Percentiles rank a stretch among this genome's conserved stretches.
Evolutionary conservation across 2,329 filamentous ascomycete species (phyloP).

Genomic region (Fusarium clavum): DNA sequence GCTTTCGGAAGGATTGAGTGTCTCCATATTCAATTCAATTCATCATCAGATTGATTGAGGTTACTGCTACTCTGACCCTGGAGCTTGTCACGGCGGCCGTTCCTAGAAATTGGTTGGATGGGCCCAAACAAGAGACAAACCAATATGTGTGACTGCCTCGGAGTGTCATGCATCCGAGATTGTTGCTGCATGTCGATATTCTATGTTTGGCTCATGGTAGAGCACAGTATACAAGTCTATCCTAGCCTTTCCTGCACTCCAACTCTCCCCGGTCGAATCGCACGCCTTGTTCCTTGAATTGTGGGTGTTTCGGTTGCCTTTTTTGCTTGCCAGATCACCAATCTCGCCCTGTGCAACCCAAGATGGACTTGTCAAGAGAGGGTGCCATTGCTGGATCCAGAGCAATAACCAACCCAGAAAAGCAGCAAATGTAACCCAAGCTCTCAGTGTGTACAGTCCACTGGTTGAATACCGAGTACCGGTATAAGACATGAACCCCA

Average conservation of each 20-base stretch:
- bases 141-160: constrained; percentile 43
- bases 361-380: constrained; percentile 24
- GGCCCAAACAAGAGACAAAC: constrained; percentile 18
- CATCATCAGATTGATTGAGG: constrained; percentile 22
- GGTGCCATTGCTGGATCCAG: constrained; percentile 34
- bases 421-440: constrained; percentile 10
- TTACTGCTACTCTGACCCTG: constrained; percentile 30
- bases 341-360: constrained; percentile 28
- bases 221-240: constrained; percentile 18
- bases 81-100: constrained; percentile 25
- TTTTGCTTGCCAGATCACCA: constrained; percentile 31
- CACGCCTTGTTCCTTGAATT: constrained; percentile 14
- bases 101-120: constrained; percentile 27
- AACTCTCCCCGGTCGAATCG: constrained; percentile 22
- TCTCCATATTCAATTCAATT: constrained; percentile 18
- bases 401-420: constrained; percentile 30
- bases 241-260: constrained; percentile 28
- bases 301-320: constrained; percentile 31
- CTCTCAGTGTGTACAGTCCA: not conserved
- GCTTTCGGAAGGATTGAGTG: constrained; percentile 23
- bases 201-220: constrained; percentile 30
- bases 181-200: constrained; percentile 46
- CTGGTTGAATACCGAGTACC: constrained; percentile 22
- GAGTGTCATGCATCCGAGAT: constrained; percentile 45
- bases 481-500: constrained; percentile 34